Percentiles rank a stretch among this genome's conserved stretches.
Conservation (phyloP, 805 yeast species). For the Trichomonascus vanleenenianus region DNA sequence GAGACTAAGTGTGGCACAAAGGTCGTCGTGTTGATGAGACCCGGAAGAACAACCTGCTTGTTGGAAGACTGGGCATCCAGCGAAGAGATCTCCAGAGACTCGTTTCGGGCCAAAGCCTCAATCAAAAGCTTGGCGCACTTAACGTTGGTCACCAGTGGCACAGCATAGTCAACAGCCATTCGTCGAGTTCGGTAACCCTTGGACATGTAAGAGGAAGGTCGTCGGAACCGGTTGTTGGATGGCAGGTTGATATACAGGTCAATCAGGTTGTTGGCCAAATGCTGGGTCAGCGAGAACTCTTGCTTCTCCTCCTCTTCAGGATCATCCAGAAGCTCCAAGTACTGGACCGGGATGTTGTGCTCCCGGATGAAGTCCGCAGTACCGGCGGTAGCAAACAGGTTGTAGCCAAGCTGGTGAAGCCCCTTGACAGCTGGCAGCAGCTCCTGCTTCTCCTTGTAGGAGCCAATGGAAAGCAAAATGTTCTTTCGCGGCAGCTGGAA, state of each 20-base stretch:
- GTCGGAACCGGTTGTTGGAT: slow-evolving; percentile 91
- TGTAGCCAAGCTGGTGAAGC: slow-evolving; percentile 76
- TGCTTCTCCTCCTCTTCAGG: slow-evolving; percentile 65
- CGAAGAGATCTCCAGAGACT: slow-evolving; percentile 52
- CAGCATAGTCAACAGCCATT: slow-evolving; percentile 98
- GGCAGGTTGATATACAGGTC: slow-evolving; percentile 96
- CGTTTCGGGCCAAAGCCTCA: slow-evolving; percentile 75
- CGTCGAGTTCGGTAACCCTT: slow-evolving; percentile 98
- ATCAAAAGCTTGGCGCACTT: slow-evolving; percentile 92
- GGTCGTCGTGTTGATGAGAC: slow-evolving; percentile 74
- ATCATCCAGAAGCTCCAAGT: slow-evolving; percentile 76
- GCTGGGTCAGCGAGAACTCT: slow-evolving; percentile 93
- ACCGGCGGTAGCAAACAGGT: slow-evolving; percentile 96
- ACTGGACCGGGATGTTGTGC: slow-evolving; percentile 89
- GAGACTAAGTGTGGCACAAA: slow-evolving; percentile 61
- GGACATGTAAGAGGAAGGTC: slow-evolving; percentile 97
- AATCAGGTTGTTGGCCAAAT: slow-evolving; percentile 91
- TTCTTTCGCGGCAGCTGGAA: slow-evolving; percentile 93
- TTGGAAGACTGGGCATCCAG: slow-evolving; percentile 90
- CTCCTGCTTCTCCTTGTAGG: slow-evolving; percentile 93
- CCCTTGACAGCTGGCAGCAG: slow-evolving; percentile 79
- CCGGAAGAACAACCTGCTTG: slow-evolving; percentile 74
- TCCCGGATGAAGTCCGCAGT: slow-evolving; percentile 97
- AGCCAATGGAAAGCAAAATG: slow-evolving; percentile 88
- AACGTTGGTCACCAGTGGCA: slow-evolving; percentile 95